Percentiles rank a stretch among this genome's conserved stretches.
Evolutionary conservation across 1,284 basidiomycete genomes (phyloP).

Genomic region (Apiotrichum domesticum): DNA sequence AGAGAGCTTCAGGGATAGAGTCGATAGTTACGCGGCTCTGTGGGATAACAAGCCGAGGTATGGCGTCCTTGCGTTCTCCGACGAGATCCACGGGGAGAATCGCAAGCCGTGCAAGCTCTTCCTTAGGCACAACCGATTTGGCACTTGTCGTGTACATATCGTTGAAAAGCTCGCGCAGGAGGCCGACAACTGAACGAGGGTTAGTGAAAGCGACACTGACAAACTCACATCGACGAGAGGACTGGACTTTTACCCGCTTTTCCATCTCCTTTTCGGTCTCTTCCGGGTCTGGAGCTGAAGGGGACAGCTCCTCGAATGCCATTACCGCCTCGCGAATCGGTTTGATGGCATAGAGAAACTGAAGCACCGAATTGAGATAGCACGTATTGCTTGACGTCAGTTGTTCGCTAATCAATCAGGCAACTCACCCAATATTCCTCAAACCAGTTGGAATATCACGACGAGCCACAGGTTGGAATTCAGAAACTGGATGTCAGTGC

Average conservation of each 20-base stretch:
- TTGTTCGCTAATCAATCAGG: too few species aligned
- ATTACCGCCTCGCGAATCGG: slow-evolving; percentile 42
- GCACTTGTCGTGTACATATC: slow-evolving; percentile 38
- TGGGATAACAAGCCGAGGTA: background rate
- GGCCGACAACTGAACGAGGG: slow-evolving; percentile 28
- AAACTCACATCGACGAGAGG: slow-evolving; percentile 34
- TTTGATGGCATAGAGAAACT: slow-evolving; percentile 45
- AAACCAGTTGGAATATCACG: slow-evolving; percentile 44
- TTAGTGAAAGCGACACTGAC: background rate
- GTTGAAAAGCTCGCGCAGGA: slow-evolving; percentile 36
- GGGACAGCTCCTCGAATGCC: slow-evolving; percentile 18
- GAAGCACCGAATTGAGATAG: slow-evolving; percentile 45
- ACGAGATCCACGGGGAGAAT: slow-evolving; percentile 23
- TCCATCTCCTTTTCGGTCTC: slow-evolving; percentile 7
- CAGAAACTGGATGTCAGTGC: slow-evolving; percentile 10
- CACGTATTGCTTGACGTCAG: slow-evolving; percentile 32
- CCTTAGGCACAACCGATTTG: slow-evolving; percentile 37
- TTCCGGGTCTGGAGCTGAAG: background rate
- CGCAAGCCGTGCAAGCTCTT: slow-evolving; percentile 46
- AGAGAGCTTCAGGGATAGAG: slow-evolving; percentile 6
- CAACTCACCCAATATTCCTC: slow-evolving; percentile 38
- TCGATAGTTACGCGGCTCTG: slow-evolving; percentile 13
- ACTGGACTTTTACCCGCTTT: slow-evolving; percentile 15
- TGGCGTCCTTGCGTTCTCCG: slow-evolving; percentile 7
- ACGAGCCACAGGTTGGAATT: slow-evolving; percentile 23